Evolutionary conservation across 2,329 filamentous ascomycete species (phyloP).

Genomic region (Cytospora paraplurivora): DNA sequence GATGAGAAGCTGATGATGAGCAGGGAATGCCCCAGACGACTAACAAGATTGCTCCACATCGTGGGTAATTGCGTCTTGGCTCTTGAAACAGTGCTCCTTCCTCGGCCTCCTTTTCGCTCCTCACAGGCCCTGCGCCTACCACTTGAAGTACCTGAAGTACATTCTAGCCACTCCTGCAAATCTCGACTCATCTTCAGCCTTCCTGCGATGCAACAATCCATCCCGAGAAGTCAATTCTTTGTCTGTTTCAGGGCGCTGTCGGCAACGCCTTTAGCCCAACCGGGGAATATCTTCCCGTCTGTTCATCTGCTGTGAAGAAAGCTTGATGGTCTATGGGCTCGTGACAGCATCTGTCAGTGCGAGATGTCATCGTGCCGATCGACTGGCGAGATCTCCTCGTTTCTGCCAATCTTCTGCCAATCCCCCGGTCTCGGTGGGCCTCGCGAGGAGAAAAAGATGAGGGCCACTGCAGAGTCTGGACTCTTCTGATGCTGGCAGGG

Average conservation of each 20-base stretch:
- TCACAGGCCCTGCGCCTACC: background rate
- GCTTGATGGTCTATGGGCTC: background rate
- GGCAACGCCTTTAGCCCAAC: slow-evolving; percentile 1
- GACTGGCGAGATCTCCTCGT: slow-evolving; percentile 15
- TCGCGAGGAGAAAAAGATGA: slow-evolving; percentile 9
- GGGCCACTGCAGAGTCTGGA: background rate
- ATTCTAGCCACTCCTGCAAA: slow-evolving; percentile 13
- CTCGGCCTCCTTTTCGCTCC: slow-evolving; percentile 21
- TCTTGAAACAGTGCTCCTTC: slow-evolving; percentile 24
- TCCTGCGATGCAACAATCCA: slow-evolving; percentile 15
- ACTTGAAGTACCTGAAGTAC: background rate
- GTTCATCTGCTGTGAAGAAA: background rate
- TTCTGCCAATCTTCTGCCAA: slow-evolving; percentile 19
- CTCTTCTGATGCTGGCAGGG: background rate
- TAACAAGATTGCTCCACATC: slow-evolving; percentile 1
- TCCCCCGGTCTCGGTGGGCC: slow-evolving; percentile 11
- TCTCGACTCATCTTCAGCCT: slow-evolving; percentile 12
- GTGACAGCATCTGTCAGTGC: slow-evolving; percentile 1
- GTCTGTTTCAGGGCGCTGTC: background rate
- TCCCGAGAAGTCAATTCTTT: background rate
- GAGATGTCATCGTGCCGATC: slow-evolving; percentile 17
- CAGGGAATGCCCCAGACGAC: too few species aligned
- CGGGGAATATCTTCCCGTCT: background rate
- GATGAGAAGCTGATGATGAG: too few species aligned
- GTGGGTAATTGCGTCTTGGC: slow-evolving; percentile 15